A percentile compares a stretch with the other conserved stretches of the same genome.
phyloP scores from a whole-genome alignment of 2,329 filamentous ascomycete species.

The Aureobasidium melanogenum region DNA sequence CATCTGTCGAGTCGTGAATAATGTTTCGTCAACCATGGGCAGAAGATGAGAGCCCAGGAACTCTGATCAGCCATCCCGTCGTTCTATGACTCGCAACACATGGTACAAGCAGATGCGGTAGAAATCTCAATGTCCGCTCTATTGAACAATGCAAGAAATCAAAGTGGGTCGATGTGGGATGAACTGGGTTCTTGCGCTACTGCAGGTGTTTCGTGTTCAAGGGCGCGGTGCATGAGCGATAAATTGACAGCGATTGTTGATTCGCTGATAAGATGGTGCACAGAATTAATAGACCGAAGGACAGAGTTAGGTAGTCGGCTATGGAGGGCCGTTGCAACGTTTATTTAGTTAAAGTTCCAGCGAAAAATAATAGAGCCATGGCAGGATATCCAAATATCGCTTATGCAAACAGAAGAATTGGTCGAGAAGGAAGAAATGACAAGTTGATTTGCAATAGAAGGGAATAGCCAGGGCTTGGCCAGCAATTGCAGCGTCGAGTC shows the following conservation, averaged over 20 bases:
- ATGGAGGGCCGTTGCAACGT: not conserved
- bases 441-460: not conserved
- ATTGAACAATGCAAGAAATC: not conserved
- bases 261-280: not conserved
- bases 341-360: not conserved
- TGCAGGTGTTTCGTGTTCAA: conserved; percentile 2
- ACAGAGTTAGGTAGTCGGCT: not conserved
- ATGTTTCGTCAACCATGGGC: not conserved
- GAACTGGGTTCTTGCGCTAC: not conserved
- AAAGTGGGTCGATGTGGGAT: not conserved
- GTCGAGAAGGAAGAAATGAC: not conserved
- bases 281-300: not conserved
- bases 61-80: not conserved
- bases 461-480: not conserved
- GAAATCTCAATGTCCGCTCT: not conserved
- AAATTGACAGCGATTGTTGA: not conserved
- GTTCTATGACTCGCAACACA: not conserved
- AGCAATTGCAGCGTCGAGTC: not conserved
- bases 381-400: not conserved
- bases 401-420: not conserved
- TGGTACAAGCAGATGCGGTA: not conserved
- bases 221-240: not conserved
- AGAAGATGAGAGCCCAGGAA: not conserved
- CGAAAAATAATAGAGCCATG: not conserved
- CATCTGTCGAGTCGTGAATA: not conserved